Evolutionary conservation across 176 grass and related monocot species (phyloP).

Genomic region (Zoysia pacifica): DNA sequence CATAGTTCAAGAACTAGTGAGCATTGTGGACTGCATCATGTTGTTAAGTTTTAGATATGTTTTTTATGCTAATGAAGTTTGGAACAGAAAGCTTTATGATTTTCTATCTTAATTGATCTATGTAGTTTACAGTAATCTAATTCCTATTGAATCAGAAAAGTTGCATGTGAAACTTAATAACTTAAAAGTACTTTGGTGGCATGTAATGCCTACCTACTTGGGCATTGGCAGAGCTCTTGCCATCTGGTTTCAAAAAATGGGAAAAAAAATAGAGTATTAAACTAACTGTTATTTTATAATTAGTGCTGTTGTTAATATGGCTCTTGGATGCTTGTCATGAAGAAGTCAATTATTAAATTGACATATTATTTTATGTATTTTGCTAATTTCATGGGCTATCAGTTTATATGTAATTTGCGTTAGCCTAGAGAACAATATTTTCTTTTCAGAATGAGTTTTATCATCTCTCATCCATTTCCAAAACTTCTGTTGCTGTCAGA

Average conservation of each 20-base stretch:
- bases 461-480: no score
- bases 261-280: no score
- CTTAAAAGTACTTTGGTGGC: not conserved
- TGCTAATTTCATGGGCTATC: not conserved
- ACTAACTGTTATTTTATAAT: not conserved
- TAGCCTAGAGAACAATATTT: not conserved
- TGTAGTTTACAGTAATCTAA: not conserved
- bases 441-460: no score
- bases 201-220: not conserved
- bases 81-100: not conserved
- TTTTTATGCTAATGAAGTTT: not conserved
- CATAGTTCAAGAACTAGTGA: not conserved
- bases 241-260: not conserved
- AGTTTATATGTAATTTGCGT: not conserved
- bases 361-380: not conserved
- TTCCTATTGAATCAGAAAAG: not conserved
- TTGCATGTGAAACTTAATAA: conserved; percentile 11
- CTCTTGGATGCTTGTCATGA: not conserved
- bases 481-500: no score
- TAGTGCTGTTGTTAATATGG: not conserved
- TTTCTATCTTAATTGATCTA: not conserved
- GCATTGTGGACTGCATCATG: not conserved
- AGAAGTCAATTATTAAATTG: not conserved
- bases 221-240: not conserved
- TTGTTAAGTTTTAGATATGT: not conserved